A percentile compares a stretch with the other conserved stretches of the same genome.
Evolutionary conservation across 129 eudicot species (phyloP).

Genomic region (Artemisia argyi): DNA sequence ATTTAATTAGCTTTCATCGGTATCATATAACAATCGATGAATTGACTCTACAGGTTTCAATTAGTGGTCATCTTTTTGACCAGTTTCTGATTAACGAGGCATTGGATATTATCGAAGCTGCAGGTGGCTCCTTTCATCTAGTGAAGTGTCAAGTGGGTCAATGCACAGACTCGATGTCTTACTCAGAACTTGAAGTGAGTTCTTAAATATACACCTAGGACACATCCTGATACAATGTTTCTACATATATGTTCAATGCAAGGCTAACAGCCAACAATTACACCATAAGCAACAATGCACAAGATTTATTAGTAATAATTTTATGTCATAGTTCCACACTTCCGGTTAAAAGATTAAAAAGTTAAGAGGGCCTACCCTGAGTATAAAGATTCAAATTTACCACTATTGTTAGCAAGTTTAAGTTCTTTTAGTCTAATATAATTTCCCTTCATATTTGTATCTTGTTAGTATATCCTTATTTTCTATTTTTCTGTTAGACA

Average conservation of each 20-base stretch:
- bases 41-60: conserved; percentile 66
- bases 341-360: no score
- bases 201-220: neutral
- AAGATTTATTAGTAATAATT: no score
- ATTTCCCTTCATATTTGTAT: no score
- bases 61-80: conserved; percentile 97
- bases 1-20: neutral
- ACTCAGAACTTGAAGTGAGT: conserved; percentile 90
- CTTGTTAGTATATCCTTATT: no score
- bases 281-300: no score
- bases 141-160: conserved; percentile 92
- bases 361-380: no score
- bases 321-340: no score
- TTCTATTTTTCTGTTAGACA: no score
- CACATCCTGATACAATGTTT: conserved; percentile 1
- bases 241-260: neutral
- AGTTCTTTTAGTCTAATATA: no score
- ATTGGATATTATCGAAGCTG: conserved; percentile 92
- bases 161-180: conserved; percentile 69
- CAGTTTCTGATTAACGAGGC: conserved; percentile 91
- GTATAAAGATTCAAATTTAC: no score
- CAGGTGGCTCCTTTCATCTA: conserved; percentile 94
- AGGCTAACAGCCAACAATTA: no score
- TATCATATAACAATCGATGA: neutral
- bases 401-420: no score